Evolutionary conservation across 352 stramenopile genomes (phyloP), one percentile per base, ranked within the genome.

Genomic region (Thraustotheca clavata): DNA sequence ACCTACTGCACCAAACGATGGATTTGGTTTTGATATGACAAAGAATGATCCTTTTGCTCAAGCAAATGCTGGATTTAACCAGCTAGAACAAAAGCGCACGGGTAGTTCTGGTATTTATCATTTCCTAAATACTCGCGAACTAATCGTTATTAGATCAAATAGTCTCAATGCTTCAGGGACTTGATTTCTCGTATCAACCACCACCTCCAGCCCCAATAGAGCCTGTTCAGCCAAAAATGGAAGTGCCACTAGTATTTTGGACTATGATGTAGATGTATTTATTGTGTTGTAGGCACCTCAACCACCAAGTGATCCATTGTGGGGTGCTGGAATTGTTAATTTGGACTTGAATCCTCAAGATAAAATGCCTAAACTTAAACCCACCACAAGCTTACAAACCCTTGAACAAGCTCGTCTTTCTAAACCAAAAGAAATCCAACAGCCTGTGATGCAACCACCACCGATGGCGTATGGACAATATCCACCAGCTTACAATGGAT

Each of bases 261-360:
- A 46, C 22, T 59, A 14, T 35, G 55, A 20, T 48, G 43, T 20
- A 57, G 62, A 40, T 35, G 60, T 14, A 70, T 67, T 22, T 74
- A 20, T 68, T 24, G 50, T 9, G 60, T 43, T 41, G n/a, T 52
- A 52, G 43, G 43, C 7, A 7, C 16, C 43, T 20, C 38, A 46
- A 24, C 55, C 34, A 62, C 59, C 40, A 31, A 81, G 70, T 27
- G 72, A 81, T 14, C 79, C 88, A 62, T 52, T 91, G 61, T 89
- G 83, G 83, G 76, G 74, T 3, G 88, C 83, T 36, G 74, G 69
- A 49, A 89, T 91, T 68, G 80, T 89, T 24, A 79, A 89, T 38
- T 60, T 91, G 40, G 86, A 91, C 65, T 67, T 91, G 36, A 87
- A 86, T 26, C 54, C 74, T 22, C 66, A 81, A 35, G n/a, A 18